Percentiles rank a stretch among this genome's conserved stretches.
These are phyloP conservation scores for Fomitopsis pinicola DNA, from an alignment of 1,284 basidiomycete species.

Conservation along the genomic window DNA sequence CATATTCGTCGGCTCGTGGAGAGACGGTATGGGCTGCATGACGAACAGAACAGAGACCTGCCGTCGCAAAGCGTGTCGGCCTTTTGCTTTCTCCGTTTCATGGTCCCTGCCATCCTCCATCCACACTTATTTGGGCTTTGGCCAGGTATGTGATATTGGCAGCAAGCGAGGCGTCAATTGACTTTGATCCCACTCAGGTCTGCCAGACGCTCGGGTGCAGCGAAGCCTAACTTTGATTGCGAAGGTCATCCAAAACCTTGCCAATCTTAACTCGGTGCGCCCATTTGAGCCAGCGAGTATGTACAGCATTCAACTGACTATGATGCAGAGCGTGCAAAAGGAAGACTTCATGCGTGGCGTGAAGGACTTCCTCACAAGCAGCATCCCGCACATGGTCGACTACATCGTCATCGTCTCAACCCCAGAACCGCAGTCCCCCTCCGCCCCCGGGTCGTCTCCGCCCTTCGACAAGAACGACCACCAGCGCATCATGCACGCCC, in stretches of 20 bases:
- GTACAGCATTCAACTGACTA: neutral
- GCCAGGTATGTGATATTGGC: constrained; percentile 44
- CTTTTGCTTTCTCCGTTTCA: constrained; percentile 81
- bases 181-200: constrained; percentile 36
- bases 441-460: constrained; percentile 19
- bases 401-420: constrained; percentile 71
- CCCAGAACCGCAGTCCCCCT: constrained; percentile 34
- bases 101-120: constrained; percentile 76
- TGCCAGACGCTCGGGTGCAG: constrained; percentile 60
- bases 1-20: constrained; percentile 72
- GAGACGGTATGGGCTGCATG: constrained; percentile 44
- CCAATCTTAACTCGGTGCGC: constrained; percentile 70
- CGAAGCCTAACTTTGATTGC: constrained; percentile 75
- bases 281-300: neutral
- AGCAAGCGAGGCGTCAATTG: neutral
- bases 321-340: constrained; percentile 52
- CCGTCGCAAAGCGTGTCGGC: constrained; percentile 81
- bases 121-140: constrained; percentile 74
- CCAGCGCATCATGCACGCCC: constrained; percentile 46
- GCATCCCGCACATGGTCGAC: constrained; percentile 63
- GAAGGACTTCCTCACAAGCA: constrained; percentile 59
- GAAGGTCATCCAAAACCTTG: constrained; percentile 76
- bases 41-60: constrained; percentile 47
- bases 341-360: constrained; percentile 72
- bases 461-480: constrained; percentile 46